Base-by-base conservation (phyloP, 805 yeast genomes). In the Candida awuae region DNA sequence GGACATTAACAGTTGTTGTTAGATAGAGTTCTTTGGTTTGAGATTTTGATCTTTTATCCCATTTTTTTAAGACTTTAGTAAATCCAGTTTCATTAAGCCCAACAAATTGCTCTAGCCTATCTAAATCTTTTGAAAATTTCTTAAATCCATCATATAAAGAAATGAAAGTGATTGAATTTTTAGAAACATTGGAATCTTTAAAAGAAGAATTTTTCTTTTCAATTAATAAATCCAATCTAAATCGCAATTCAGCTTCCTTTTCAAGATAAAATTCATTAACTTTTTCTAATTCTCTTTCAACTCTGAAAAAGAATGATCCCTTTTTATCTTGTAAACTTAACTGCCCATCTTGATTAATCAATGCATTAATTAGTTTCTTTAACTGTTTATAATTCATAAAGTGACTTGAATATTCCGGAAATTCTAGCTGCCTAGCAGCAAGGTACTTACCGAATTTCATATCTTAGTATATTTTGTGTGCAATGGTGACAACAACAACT, bases 21-120 rank as follows among this genome's bases (percentile, higher is more conserved):
- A 92, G 69, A 56, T 88, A 92, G 37, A 92, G 68, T 56, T 92
- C 98, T 55, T 88, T 87, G 6, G 96, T 87, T 50, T 85, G 94
- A 3, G 95, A 84, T 54, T 90, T 87, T 17, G 96, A 86, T 45
- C 97, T 70, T 61, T 92, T 92, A 62, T 92, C 98, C 98, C 98
- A 92, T 64, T 92, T 92, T 59, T 92, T 92, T 53, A 92, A 73
- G 21, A 86, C 97, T 62, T 92, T 92, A 17, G 94, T 80, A 61
- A 92, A 92, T 12, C 98, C 98, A 1, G 95, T 85, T 53, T 88
- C 96, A 57, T 92, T 92, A 42, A 92, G 69, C 59, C 88, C 97
- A 29, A 92, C 86, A 62, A 84, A 92, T 59, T 90, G 97, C 56
- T 92, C 95, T 20, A 92, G 67, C 43, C 94, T 71, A 46, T 83